Conservation (phyloP, 1,139 yeast species). For the Blastobotrys buckinghamii region DNA sequence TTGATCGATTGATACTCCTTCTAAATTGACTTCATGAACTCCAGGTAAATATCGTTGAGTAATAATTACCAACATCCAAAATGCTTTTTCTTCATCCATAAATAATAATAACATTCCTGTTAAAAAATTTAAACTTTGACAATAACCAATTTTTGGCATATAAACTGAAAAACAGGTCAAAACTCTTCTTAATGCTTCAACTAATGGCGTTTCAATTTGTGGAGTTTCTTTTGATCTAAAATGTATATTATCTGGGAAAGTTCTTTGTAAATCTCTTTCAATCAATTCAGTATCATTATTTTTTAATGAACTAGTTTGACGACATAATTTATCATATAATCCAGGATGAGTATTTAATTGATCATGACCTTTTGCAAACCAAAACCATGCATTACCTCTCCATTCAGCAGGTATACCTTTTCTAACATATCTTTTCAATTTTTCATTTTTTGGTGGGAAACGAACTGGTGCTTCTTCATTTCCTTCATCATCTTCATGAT, state of each 20-base stretch:
- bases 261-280: constrained; percentile 85
- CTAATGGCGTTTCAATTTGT: constrained; percentile 51
- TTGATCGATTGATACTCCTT: constrained; percentile 93
- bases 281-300: constrained; percentile 84
- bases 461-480: constrained; percentile 35
- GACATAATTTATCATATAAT: constrained; percentile 61
- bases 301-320: constrained; percentile 44
- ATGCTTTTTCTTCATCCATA: constrained; percentile 82
- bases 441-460: constrained; percentile 82
- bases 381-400: constrained; percentile 97
- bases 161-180: constrained; percentile 78
- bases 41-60: constrained; percentile 86
- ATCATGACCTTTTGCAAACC: constrained; percentile 88
- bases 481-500: constrained; percentile 24
- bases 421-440: constrained; percentile 71
- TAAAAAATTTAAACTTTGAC: constrained; percentile 87
- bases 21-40: constrained; percentile 81
- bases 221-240: constrained; percentile 40
- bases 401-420: constrained; percentile 96
- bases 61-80: constrained; percentile 92
- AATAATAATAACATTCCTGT: constrained; percentile 80
- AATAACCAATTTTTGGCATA: constrained; percentile 89
- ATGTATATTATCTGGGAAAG: constrained; percentile 87
- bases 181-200: constrained; percentile 71
- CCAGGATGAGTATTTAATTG: constrained; percentile 63